phyloP scores from a whole-genome alignment of 306 rosid genomes.

The Vicia sativa region DNA sequence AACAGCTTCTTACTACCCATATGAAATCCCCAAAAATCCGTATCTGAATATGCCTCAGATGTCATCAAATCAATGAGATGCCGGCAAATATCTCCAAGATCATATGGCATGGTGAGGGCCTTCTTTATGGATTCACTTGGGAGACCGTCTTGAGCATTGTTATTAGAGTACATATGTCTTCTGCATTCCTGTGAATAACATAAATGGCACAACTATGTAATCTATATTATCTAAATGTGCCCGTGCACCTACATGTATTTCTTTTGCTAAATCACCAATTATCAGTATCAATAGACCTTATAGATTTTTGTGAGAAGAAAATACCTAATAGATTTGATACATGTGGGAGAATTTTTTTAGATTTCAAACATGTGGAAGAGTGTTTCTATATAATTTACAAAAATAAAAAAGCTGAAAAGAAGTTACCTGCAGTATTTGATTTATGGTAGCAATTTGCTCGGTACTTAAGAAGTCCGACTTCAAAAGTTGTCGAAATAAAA shows the following conservation, averaged over 20 bases:
- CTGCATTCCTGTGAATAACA: constrained; percentile 67
- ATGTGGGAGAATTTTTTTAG: no score
- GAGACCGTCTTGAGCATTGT: constrained; percentile 39
- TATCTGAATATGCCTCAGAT: constrained; percentile 50
- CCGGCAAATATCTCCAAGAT: constrained; percentile 56
- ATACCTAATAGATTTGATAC: no score
- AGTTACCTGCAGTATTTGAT: constrained; percentile 69
- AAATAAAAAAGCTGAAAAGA: constrained; percentile 5
- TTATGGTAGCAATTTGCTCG: constrained; percentile 60
- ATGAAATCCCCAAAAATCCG: constrained; percentile 44
- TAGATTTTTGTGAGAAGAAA: neutral
- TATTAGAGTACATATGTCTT: constrained; percentile 51
- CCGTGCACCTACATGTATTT: neutral
- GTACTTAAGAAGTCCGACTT: constrained; percentile 54
- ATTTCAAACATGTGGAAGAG: neutral
- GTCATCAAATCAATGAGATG: constrained; percentile 69
- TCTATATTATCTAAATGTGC: constrained; percentile 11
- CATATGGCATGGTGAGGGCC: constrained; percentile 41
- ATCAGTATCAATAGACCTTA: constrained; percentile 6
- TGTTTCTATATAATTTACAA: constrained; percentile 15
- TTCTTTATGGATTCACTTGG: constrained; percentile 47
- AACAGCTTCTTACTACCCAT: constrained; percentile 45
- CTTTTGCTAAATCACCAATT: neutral
- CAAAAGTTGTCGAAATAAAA: constrained; percentile 66
- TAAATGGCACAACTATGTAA: constrained; percentile 28